Conservation (phyloP, 768 basidiomycete species). For the Tricholoma sp. region DNA sequence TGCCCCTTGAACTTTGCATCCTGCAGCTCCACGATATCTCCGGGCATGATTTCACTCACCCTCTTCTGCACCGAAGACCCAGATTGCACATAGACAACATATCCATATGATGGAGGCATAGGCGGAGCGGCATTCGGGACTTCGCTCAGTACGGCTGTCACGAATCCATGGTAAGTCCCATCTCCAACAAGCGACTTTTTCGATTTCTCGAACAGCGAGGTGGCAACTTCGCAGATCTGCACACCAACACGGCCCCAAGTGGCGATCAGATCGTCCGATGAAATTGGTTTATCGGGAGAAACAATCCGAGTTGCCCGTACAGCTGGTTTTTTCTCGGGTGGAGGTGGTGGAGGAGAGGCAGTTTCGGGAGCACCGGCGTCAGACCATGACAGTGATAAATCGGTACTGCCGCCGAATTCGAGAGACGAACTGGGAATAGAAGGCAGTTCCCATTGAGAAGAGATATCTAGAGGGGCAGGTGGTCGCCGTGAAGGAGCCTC, state of each 20-base stretch:
- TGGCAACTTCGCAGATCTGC: constrained; percentile 67
- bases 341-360: constrained; percentile 20
- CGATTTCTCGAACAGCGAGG: constrained; percentile 63
- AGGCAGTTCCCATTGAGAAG: constrained; percentile 62
- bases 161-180: constrained; percentile 78
- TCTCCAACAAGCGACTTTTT: constrained; percentile 79
- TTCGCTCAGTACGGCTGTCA: constrained; percentile 57
- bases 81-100: constrained; percentile 71
- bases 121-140: constrained; percentile 56
- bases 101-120: constrained; percentile 51
- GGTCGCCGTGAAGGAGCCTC: constrained; percentile 20
- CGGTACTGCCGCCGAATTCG: constrained; percentile 43
- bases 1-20: constrained; percentile 76
- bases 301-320: constrained; percentile 12
- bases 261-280: constrained; percentile 62
- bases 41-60: constrained; percentile 77
- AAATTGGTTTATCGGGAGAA: constrained; percentile 32
- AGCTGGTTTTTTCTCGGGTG: constrained; percentile 10
- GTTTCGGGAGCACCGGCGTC: constrained; percentile 42
- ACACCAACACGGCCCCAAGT: constrained; percentile 74
- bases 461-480: constrained; percentile 30
- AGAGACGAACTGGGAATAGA: constrained; percentile 49
- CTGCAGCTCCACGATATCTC: constrained; percentile 71
- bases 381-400: constrained; percentile 60
- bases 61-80: constrained; percentile 64